A percentile compares a stretch with the other conserved stretches of the same genome.
These are phyloP conservation scores for Candida parachauliodes DNA, from an alignment of 805 yeast species.

Conservation along the genomic window DNA sequence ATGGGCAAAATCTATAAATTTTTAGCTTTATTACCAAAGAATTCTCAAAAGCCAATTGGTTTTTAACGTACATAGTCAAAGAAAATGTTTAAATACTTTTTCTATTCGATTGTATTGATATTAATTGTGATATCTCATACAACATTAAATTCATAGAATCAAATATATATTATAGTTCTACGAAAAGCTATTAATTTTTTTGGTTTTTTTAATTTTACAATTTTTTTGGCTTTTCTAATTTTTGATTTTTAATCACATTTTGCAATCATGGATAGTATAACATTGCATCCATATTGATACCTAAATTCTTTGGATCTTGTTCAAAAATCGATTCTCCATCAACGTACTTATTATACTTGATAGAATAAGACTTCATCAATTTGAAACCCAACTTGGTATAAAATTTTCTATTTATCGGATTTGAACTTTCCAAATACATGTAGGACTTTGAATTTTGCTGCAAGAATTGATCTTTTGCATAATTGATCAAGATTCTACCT, in stretches of 20 bases:
- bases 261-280: constrained; percentile 7
- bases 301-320: constrained; percentile 9
- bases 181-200: no score
- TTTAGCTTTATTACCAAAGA: constrained; percentile 54
- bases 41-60: constrained; percentile 47
- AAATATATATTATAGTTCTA: no score
- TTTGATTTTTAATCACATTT: neutral
- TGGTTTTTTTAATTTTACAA: no score
- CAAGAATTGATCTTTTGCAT: constrained; percentile 46
- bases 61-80: no score
- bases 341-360: constrained; percentile 8
- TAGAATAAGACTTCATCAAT: constrained; percentile 26
- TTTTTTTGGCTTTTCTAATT: neutral
- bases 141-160: no score
- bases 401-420: constrained; percentile 49
- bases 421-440: constrained; percentile 55
- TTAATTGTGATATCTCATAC: no score
- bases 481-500: constrained; percentile 49
- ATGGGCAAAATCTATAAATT: constrained; percentile 82
- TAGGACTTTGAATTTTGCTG: constrained; percentile 23
- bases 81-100: no score
- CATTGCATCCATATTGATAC: constrained; percentile 13
- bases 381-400: constrained; percentile 53
- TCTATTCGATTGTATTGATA: no score
- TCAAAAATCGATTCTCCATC: constrained; percentile 6